Evolutionary conservation across 257 asterid genomes (phyloP).

Genomic region (Plantago elongata): DNA sequence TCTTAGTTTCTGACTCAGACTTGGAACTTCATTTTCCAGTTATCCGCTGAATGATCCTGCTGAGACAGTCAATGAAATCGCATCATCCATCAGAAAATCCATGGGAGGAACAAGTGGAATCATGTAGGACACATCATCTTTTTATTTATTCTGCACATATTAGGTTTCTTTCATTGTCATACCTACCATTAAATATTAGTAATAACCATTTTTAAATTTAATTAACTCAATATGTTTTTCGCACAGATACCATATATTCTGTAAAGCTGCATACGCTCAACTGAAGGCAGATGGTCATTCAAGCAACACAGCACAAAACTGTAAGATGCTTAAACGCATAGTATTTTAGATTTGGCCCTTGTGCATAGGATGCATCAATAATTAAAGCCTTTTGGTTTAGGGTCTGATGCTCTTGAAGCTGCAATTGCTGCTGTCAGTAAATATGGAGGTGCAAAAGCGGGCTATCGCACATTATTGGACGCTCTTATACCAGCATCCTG

Average conservation of each 20-base stretch:
- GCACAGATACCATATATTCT: conserved; percentile 78
- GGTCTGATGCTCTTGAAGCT: conserved; percentile 92
- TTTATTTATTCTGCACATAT: neutral
- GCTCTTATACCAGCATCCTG: conserved; percentile 88
- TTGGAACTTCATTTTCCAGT: conserved; percentile 42
- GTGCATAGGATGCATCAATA: conserved; percentile 16
- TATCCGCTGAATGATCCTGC: conserved; percentile 96
- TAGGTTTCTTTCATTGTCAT: neutral
- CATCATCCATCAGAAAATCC: conserved; percentile 76
- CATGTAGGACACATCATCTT: conserved; percentile 42
- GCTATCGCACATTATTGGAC: conserved; percentile 83
- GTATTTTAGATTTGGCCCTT: conserved; percentile 14
- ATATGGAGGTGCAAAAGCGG: conserved; percentile 95
- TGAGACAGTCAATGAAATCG: conserved; percentile 74
- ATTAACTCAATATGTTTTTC: neutral
- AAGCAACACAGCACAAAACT: conserved; percentile 47
- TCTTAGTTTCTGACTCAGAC: conserved; percentile 18
- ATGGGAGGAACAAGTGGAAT: conserved; percentile 99
- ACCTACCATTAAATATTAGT: too few relatives aligned
- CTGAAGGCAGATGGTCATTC: conserved; percentile 53
- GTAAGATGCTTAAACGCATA: conserved; percentile 41
- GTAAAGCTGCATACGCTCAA: conserved; percentile 76
- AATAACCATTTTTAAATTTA: conserved; percentile 1
- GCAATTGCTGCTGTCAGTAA: conserved; percentile 85
- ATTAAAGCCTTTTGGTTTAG: conserved; percentile 40